Evolutionary conservation across 2,329 filamentous ascomycete genomes (phyloP).

Genomic region (Penicillium vulpinum): DNA sequence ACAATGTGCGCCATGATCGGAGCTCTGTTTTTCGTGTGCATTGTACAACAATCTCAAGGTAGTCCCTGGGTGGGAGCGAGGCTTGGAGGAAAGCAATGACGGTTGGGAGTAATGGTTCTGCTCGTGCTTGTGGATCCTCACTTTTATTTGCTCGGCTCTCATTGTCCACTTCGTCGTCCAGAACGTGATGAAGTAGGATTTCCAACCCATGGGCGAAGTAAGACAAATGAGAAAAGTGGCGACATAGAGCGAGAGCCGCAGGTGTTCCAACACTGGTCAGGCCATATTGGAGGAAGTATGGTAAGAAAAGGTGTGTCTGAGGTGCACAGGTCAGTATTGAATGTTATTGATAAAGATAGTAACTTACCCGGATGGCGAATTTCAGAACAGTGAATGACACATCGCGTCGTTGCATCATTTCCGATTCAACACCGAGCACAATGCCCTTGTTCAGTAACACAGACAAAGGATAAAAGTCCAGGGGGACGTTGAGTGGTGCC

Average conservation of each 20-base stretch:
- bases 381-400: slow-evolving; percentile 87
- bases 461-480: slow-evolving; percentile 96
- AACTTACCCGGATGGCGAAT: slow-evolving; percentile 77
- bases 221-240: slow-evolving; percentile 80
- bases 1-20: slow-evolving; percentile 90
- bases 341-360: background rate
- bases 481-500: slow-evolving; percentile 70
- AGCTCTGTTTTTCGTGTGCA: slow-evolving; percentile 97
- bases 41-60: slow-evolving; percentile 92
- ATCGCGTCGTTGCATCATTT: slow-evolving; percentile 89
- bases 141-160: slow-evolving; percentile 32
- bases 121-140: slow-evolving; percentile 26
- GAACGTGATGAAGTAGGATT: slow-evolving; percentile 84
- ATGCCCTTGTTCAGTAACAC: slow-evolving; percentile 86
- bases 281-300: slow-evolving; percentile 79
- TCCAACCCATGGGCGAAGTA: slow-evolving; percentile 95
- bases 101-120: slow-evolving; percentile 43
- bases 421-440: slow-evolving; percentile 84
- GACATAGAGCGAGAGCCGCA: slow-evolving; percentile 77
- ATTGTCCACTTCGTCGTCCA: slow-evolving; percentile 90
- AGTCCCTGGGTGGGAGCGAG: slow-evolving; percentile 68
- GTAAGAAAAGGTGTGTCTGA: slow-evolving; percentile 91
- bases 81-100: slow-evolving; percentile 66
- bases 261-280: slow-evolving; percentile 73
- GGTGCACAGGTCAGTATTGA: slow-evolving; percentile 12